Evolutionary conservation across 768 basidiomycete species (phyloP), one percentile per base, ranked within the genome.

Genomic region (Ramaria rubella): DNA sequence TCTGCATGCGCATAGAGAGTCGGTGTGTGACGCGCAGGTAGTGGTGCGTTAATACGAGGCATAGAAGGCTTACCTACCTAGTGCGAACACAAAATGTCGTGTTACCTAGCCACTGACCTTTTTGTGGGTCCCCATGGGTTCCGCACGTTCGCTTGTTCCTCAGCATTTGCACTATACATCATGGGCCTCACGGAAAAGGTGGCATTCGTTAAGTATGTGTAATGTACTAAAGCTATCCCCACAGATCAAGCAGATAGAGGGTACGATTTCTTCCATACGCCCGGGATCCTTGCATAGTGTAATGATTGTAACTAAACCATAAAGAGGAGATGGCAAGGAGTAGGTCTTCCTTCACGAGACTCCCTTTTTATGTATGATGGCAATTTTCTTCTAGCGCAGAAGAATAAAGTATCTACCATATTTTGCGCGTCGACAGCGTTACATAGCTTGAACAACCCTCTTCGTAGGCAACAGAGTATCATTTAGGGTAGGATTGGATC

Each of bases 141-240:
- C 36, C 19, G n/a, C 15, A 12, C 34, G n/a, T n/a, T n/a, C n/a
- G n/a, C n/a, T n/a, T n/a, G n/a, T n/a, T n/a, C n/a, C n/a, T 15
- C 31, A 30, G 31, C 30, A 19, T 42, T 23, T 42, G n/a, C 19
- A 19, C 8, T 29, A 15, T 55, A 27, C 66, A 81, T 61, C 65
- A 96, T 97, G 94, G 94, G 94, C 65, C 82, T 96, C 66, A 78
- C 93, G 64, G 94, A 97, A 73, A 97, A 97, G 84, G 91, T 70
- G 9, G n/a, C 60, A 52, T 15, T 6, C 48, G 69, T n/a, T 19
- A 34, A 26, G 15, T 31, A 26, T 38, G 34, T 17, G 2, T 14
- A 23, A 27, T 27, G 42, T 52, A 38, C 44, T 58, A 24, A 61
- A 38, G n/a, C 5, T 7, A 26, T 30, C 50, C 19, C 38, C 29